Percentiles rank a stretch among this genome's conserved stretches.
Evolutionary conservation across 129 eudicot species (phyloP).

Genomic region (Centaurea solstitialis): DNA sequence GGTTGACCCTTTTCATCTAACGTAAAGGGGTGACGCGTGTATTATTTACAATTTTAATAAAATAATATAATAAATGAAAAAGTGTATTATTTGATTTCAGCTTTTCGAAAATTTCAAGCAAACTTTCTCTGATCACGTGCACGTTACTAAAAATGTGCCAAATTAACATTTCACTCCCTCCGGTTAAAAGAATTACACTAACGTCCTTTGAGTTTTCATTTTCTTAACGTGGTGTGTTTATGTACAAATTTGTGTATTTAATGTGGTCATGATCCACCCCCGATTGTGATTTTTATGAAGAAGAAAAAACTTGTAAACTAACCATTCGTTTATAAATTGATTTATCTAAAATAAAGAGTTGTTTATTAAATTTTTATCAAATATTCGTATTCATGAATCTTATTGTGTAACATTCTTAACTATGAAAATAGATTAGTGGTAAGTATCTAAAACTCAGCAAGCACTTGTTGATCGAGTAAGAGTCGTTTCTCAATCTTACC

Average conservation of each 20-base stretch:
- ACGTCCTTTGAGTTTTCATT: not conserved
- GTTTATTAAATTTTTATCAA: too few relatives aligned
- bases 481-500: too few relatives aligned
- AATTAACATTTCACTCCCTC: not conserved
- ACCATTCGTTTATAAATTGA: too few relatives aligned
- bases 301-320: not conserved
- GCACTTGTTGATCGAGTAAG: too few relatives aligned
- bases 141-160: not conserved
- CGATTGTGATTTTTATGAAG: not conserved
- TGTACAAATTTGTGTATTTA: not conserved
- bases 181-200: not conserved
- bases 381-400: too few relatives aligned
- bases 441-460: too few relatives aligned
- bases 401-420: too few relatives aligned
- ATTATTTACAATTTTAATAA: not conserved
- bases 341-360: too few relatives aligned
- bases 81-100: not conserved
- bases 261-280: not conserved
- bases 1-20: slow-evolving; percentile 2
- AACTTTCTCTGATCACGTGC: not conserved
- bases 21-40: not conserved
- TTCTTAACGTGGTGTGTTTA: not conserved
- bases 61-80: not conserved
- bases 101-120: not conserved
- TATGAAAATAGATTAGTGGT: too few relatives aligned